Conservation (phyloP, 1,284 basidiomycete genomes). For the Puccinia polysora region DNA sequence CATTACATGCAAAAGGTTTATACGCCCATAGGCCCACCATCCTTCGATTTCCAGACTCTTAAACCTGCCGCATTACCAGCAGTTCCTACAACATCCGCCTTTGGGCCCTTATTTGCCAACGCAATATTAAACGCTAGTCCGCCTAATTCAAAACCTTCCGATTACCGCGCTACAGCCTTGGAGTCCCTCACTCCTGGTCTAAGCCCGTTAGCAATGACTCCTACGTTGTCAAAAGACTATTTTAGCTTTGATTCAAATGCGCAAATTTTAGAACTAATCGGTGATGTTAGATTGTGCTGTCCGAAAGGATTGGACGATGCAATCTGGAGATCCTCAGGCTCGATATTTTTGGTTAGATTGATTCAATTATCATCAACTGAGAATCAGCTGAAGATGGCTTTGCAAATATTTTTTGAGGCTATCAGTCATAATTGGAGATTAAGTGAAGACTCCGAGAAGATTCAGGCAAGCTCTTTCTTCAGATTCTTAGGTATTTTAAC, state of each 20-base stretch:
- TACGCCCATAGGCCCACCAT: slow-evolving; percentile 18
- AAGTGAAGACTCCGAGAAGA: slow-evolving; percentile 59
- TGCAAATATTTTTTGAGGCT: slow-evolving; percentile 70
- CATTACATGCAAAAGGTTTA: slow-evolving; percentile 24
- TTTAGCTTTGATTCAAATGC: slow-evolving; percentile 59
- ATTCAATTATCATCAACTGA: slow-evolving; percentile 72
- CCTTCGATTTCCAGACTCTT: slow-evolving; percentile 6
- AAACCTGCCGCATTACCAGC: slow-evolving; percentile 16
- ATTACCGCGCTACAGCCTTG: slow-evolving; percentile 59
- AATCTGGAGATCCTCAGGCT: slow-evolving; percentile 78
- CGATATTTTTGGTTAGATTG: slow-evolving; percentile 67
- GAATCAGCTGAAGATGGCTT: slow-evolving; percentile 67
- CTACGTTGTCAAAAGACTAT: slow-evolving; percentile 40
- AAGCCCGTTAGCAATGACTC: slow-evolving; percentile 52
- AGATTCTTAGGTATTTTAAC: not conserved
- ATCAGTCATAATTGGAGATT: slow-evolving; percentile 74
- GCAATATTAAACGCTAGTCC: slow-evolving; percentile 46
- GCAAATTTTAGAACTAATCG: slow-evolving; percentile 55
- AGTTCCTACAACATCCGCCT: slow-evolving; percentile 13
- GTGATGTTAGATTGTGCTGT: slow-evolving; percentile 63
- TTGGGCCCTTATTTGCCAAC: slow-evolving; percentile 39
- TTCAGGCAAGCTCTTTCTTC: slow-evolving; percentile 55
- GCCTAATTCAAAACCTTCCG: slow-evolving; percentile 36
- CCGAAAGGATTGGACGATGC: slow-evolving; percentile 67
- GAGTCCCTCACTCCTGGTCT: slow-evolving; percentile 48